Base-by-base conservation (phyloP, 768 basidiomycete species). In the Hydnomerulius pinastri region DNA sequence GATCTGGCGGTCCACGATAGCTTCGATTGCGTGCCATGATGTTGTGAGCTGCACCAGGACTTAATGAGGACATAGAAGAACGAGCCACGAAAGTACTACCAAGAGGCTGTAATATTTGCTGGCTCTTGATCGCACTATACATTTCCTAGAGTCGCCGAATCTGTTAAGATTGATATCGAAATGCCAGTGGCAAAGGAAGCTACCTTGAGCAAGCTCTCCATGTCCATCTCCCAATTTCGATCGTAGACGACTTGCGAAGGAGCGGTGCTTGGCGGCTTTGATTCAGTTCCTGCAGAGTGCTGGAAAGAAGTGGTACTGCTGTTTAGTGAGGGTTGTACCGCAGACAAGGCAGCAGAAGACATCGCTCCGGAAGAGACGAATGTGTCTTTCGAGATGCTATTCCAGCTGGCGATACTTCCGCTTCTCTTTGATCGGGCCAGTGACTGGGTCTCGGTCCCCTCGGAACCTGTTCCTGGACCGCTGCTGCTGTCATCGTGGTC, bases 41-140 rank as follows among this genome's bases (percentile, higher is more conserved):
- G 51, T 65, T 62, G 35, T 74, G 72, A 2, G 69, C 61, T 55
- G 58, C 51, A 3, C 79, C 77, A n/a, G 85, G 81, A 47, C 76
- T 82, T 28, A 82, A 63, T 21, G 82, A 86, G 21, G 81, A 79
- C 35, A 73, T 75, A 12, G 83, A 84, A 8, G 77, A 61, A 37
- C 83, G 76, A 46, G 62, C 54, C 41, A 61, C 50, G 24, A 57
- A 57, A 55, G 72, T 73, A 51, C 73, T 77, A 51, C 75, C 78
- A 23, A 86, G 68, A 2, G 94, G 94, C 55, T 95, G 90, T 32
- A 95, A 69, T 56, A 98, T 95, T 66, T 94, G 90, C 59, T 94
- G 90, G 33, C 77, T 82, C 73, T 95, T 94, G 71, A 98, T 85
- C 7, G 93, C 86, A 58, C 77, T 81, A 74, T 94, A 99, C 80